Base-by-base conservation (phyloP, 768 basidiomycete species). In the Sutorius australiensis region DNA sequence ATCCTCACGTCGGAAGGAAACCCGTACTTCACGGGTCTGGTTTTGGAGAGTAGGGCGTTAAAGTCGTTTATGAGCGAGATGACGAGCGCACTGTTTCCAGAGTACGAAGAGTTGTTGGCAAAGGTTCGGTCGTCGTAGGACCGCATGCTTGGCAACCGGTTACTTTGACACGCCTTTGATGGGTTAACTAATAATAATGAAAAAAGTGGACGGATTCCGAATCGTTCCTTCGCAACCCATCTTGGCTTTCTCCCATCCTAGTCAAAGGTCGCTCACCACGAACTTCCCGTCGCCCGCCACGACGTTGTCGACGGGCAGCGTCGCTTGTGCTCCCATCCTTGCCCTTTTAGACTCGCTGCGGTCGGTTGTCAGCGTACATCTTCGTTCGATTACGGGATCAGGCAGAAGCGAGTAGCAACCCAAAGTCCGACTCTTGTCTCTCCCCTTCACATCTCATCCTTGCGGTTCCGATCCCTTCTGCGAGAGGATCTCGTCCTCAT, bases 71-170 rank as follows among this genome's bases (percentile, higher is more conserved):
- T 62, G 11, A 45, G 45, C 13, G 56, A 57, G 27, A 65, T 60
- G 68, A 70, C 68, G 21, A 42, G 41, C 3, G n/a, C 10, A 21
- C 28, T 65, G 47, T 69, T 69, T 36, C 69, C 67, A 24, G 67
- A 68, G 11, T 69, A 70, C 36, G 50, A 54, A 11, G 40, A 33
- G 0, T 45, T 69, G 54, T 10, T 67, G 0, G 50, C 8, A 32
- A 60, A 41, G 41, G 37, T 59, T 5, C 48, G 27, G 41, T 42
- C 43, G 40, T 17, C 37, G 19, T 40, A 37, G 28, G 10, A 11
- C 16, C 12, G 51, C 9, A 2, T 33, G 28, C 21, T 17, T 33
- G 33, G 11, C 11, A 9, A 1, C 34, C 33, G 33, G 46, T 42
- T 43, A 16, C 30, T 37, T 37, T 40, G 31, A 46, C 32, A 28